Percentiles rank a stretch among this genome's conserved stretches.
Evolutionary conservation across 169 alveolate species (phyloP).

Genomic region (Cryptosporidium canis): DNA sequence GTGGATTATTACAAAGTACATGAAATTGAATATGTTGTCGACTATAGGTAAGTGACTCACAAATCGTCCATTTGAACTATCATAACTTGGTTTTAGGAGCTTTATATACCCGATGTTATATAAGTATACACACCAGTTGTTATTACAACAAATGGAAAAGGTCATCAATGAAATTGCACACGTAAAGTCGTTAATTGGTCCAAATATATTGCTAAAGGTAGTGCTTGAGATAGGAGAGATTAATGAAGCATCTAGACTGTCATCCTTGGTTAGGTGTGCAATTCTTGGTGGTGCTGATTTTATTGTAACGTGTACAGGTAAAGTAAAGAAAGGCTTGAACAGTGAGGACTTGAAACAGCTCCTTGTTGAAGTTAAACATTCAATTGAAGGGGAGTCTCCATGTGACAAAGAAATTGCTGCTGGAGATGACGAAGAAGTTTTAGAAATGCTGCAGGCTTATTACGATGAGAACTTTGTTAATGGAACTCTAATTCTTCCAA

Average conservation of each 20-base stretch:
- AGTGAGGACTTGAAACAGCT: conserved; percentile 22
- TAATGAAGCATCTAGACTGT: conserved; percentile 45
- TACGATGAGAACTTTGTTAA: conserved; percentile 56
- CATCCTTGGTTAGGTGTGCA: conserved; percentile 67
- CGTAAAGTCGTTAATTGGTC: conserved; percentile 43
- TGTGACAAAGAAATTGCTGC: conserved; percentile 73
- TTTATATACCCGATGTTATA: conserved; percentile 67
- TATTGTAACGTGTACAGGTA: conserved; percentile 68
- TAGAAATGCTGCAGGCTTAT: conserved; percentile 28
- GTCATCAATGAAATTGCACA: conserved; percentile 51
- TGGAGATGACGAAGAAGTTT: conserved; percentile 60
- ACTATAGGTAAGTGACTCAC: conserved; percentile 52
- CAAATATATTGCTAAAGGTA: conserved; percentile 44
- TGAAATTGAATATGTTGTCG: conserved; percentile 70
- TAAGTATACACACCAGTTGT: conserved; percentile 46
- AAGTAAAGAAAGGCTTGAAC: neutral
- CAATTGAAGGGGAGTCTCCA: conserved; percentile 65
- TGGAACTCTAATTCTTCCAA: conserved; percentile 45
- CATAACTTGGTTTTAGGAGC: conserved; percentile 9
- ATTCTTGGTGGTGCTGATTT: conserved; percentile 71
- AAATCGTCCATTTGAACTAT: neutral
- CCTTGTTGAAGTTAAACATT: neutral
- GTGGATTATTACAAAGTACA: conserved; percentile 64
- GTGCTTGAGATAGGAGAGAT: conserved; percentile 69
- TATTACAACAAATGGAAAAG: conserved; percentile 62